These are phyloP conservation scores for Ocimum tenuiflorum DNA, from an alignment of 257 asterid genomes.

Conservation along the genomic window DNA sequence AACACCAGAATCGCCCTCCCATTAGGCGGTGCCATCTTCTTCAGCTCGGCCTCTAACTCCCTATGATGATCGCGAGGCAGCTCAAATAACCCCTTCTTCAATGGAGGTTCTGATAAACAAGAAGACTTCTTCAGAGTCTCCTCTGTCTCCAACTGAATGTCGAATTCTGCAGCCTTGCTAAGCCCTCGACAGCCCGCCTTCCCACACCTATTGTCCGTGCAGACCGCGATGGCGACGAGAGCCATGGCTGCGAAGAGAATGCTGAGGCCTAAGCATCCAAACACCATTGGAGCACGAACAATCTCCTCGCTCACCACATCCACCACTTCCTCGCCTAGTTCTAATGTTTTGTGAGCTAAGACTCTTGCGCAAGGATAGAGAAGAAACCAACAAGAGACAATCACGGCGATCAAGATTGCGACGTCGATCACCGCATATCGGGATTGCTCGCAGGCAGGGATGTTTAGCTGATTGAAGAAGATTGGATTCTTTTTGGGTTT, in stretches of 20 bases:
- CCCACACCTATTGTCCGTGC: constrained; percentile 58
- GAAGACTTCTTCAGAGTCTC: constrained; percentile 52
- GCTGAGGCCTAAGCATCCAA: constrained; percentile 73
- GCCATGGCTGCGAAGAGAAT: constrained; percentile 53
- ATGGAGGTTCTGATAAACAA: constrained; percentile 25
- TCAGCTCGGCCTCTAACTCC: constrained; percentile 90
- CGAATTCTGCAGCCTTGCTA: constrained; percentile 76
- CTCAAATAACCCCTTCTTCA: constrained; percentile 62
- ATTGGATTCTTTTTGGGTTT: constrained; percentile 29
- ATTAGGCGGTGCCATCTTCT: constrained; percentile 88
- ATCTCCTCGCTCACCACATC: constrained; percentile 61
- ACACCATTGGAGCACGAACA: constrained; percentile 59
- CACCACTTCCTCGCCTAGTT: constrained; percentile 40
- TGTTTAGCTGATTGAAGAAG: constrained; percentile 36
- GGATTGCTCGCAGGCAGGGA: constrained; percentile 69
- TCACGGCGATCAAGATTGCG: constrained; percentile 62
- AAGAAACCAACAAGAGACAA: constrained; percentile 58
- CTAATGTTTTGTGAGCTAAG: constrained; percentile 31
- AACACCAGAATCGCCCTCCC: constrained; percentile 88
- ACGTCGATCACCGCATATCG: constrained; percentile 68
- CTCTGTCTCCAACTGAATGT: constrained; percentile 78
- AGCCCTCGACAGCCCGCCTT: constrained; percentile 74
- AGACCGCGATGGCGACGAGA: constrained; percentile 45
- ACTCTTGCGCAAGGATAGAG: constrained; percentile 53
- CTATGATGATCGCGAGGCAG: constrained; percentile 72